Conservation (phyloP, 2,329 filamentous ascomycete genomes). For the Beauveria scarabaeidicola region DNA sequence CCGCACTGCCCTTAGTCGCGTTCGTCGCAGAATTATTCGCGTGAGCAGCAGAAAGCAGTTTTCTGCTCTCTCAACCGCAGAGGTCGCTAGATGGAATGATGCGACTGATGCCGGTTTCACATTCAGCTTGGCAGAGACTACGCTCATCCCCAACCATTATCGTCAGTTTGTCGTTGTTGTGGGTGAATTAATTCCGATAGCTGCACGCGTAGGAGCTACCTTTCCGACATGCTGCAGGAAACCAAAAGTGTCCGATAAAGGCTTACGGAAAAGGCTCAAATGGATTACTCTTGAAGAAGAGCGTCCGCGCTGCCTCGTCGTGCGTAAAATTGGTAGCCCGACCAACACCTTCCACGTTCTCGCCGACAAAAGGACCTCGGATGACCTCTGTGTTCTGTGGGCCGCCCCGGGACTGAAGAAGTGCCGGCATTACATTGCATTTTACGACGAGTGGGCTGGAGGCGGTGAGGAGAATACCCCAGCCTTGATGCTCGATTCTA, state of each 20-base stretch:
- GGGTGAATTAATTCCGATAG: neutral
- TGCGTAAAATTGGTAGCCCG: fast-evolving
- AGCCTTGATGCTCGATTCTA: fast-evolving
- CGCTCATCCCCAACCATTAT: neutral
- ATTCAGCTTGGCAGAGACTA: neutral
- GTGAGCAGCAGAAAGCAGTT: fast-evolving
- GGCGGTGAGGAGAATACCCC: neutral
- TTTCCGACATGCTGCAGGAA: neutral
- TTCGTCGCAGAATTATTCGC: neutral
- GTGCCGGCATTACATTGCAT: neutral
- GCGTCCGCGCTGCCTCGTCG: neutral
- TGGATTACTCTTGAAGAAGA: neutral
- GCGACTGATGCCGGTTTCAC: neutral
- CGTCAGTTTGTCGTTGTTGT: neutral
- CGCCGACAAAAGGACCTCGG: neutral
- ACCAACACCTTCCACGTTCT: neutral
- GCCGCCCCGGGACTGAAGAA: neutral
- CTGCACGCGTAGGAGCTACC: neutral
- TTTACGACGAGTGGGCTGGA: neutral
- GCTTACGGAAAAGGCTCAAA: neutral
- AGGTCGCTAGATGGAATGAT: neutral
- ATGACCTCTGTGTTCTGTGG: neutral
- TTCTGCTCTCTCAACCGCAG: fast-evolving
- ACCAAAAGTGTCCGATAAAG: too few species aligned
- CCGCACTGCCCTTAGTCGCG: neutral